A percentile compares a stretch with the other conserved stretches of the same genome.
Conservation (phyloP, 2,329 filamentous ascomycete genomes). For the Corniculantispora saksenae region DNA sequence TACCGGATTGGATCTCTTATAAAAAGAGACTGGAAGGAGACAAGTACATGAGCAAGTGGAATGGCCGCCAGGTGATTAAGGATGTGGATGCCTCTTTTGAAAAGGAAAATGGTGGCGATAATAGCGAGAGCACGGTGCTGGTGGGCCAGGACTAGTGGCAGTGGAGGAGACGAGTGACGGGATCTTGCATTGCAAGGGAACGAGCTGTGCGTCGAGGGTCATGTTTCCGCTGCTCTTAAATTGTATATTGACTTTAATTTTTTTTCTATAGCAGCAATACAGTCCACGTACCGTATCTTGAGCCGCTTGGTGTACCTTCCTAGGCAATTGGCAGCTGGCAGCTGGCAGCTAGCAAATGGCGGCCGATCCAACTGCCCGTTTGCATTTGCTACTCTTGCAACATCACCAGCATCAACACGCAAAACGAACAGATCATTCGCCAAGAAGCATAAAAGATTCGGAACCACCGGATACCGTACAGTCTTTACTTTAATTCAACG, state of each 20-base stretch:
- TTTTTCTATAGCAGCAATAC: not conserved
- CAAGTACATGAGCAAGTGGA: constrained; percentile 45
- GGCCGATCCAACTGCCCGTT: not conserved
- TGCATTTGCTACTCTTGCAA: not conserved
- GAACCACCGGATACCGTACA: not conserved
- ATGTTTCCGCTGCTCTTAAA: not conserved
- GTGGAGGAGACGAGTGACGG: not conserved
- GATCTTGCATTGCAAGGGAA: not conserved
- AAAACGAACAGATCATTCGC: no score
- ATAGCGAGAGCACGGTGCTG: constrained; percentile 40
- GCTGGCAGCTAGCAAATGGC: not conserved
- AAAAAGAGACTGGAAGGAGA: constrained; percentile 46
- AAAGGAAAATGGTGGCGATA: constrained; percentile 27
- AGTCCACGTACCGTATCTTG: not conserved
- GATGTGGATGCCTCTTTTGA: constrained; percentile 44
- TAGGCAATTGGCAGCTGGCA: not conserved
- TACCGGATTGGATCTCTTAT: constrained; percentile 66
- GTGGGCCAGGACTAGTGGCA: constrained; percentile 31
- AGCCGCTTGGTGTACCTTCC: not conserved
- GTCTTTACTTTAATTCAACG: not conserved
- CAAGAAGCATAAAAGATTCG: not conserved
- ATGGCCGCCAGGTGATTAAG: constrained; percentile 48
- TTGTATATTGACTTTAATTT: not conserved
- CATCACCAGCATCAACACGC: not conserved
- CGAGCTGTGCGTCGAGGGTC: not conserved